Percentiles rank a stretch among this genome's conserved stretches.
Conservation (phyloP, 176 grass and related monocot genomes). For the Rhynchospora pubera region DNA sequence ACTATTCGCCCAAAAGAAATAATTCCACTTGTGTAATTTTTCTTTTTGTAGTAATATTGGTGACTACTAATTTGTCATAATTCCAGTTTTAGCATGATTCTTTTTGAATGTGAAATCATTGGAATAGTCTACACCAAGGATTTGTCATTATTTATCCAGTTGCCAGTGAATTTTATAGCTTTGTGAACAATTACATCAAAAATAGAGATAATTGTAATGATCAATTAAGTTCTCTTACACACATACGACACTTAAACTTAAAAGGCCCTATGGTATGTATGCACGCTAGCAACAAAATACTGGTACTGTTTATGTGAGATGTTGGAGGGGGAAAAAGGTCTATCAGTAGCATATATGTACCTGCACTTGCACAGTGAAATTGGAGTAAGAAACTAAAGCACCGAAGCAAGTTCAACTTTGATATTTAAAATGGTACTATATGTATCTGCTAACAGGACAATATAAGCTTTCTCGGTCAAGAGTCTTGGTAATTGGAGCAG, state of each 20-base stretch:
- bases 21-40: neutral
- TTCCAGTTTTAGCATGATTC: neutral
- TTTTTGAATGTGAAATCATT: neutral
- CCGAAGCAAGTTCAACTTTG: neutral
- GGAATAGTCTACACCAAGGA: neutral
- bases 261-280: neutral
- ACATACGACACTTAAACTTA: neutral
- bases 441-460: slow-evolving; percentile 39
- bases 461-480: slow-evolving; percentile 57
- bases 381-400: neutral
- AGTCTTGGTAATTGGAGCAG: slow-evolving; percentile 84
- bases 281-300: neutral
- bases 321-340: neutral
- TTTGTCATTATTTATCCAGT: neutral
- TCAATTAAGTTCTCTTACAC: neutral
- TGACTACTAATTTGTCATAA: neutral
- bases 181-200: neutral
- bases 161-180: neutral
- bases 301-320: neutral
- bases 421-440: neutral
- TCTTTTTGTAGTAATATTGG: neutral
- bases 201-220: neutral
- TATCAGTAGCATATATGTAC: neutral
- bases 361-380: neutral
- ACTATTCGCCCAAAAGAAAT: neutral